These are phyloP conservation scores for Geranomyces variabilis DNA, from an alignment of 192 early-diverging fungal species.

Conservation along the genomic window DNA sequence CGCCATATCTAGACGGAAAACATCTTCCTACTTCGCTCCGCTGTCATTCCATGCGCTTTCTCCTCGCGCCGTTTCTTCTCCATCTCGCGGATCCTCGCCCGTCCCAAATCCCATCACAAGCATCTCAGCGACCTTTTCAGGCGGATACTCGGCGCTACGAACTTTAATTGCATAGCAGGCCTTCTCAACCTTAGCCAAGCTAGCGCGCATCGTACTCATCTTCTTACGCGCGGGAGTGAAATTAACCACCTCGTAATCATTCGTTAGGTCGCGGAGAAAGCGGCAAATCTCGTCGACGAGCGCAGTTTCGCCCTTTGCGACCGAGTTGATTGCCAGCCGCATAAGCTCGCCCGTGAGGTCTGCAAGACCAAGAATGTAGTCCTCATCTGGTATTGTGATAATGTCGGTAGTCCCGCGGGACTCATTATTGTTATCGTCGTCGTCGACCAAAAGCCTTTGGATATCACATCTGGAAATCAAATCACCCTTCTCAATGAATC, in stretches of 20 bases:
- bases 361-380: slow-evolving; percentile 61
- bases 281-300: slow-evolving; percentile 38
- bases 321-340: slow-evolving; percentile 57
- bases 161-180: slow-evolving; percentile 37
- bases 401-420: not conserved
- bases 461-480: too few species aligned
- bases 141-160: slow-evolving; percentile 31
- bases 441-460: too few species aligned
- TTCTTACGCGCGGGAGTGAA: slow-evolving; percentile 34
- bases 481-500: slow-evolving; percentile 34
- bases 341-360: slow-evolving; percentile 68
- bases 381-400: slow-evolving; percentile 47
- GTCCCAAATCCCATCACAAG: too few species aligned
- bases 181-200: slow-evolving; percentile 48
- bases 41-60: too few species aligned
- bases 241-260: slow-evolving; percentile 39
- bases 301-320: slow-evolving; percentile 49
- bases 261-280: slow-evolving; percentile 49
- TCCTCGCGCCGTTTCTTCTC: too few species aligned
- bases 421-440: too few species aligned
- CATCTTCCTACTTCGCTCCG: too few species aligned
- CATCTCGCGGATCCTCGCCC: too few species aligned
- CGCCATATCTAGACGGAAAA: too few species aligned
- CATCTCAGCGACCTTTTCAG: not conserved
- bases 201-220: slow-evolving; percentile 35